Base-by-base conservation (phyloP, 179 eudicot genomes). In the Spergularia azorica region DNA sequence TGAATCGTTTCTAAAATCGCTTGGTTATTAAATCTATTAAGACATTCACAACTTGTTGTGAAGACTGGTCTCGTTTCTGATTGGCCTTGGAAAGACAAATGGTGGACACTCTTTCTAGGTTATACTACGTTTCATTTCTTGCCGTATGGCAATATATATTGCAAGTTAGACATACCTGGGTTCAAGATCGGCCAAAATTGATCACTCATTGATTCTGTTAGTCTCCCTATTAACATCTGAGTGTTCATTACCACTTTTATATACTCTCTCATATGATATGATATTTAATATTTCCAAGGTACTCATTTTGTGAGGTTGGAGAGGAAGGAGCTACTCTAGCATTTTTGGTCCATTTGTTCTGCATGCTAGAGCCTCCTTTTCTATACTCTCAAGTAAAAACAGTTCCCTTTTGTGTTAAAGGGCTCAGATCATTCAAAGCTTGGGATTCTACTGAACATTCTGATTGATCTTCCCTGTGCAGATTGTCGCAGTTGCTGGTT, bases 401-500 rank as follows among this genome's bases (percentile, higher is more conserved):
- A 55, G 3, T 57, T 71, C 5, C 21, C 68, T 15, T 72, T 16
- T n/a, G 2, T 15, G 21, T 20, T 17, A n/a, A 39, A 0, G 20
- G 41, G 58, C 52, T 9, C 18, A 16, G 43, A 51, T 56, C 15
- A 55, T 54, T 46, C 50, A 18, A 10, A 59, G 21, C n/a, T 54
- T 10, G 15, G 57, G 67, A 2, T 17, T 66, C 16, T 11, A 39
- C 72, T 13, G 18, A 41, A 55, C 10, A 48, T 65, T 57, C 17
- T 61, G 51, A 46, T 48, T 43, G 48, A 12, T 66, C 11, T 67
- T 61, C 18, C 8, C 32, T 55, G 32, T 72, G 20, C 90, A 94
- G 98, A 94, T 93, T 68, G 72, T 80, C 46, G 95, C 91, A 46
- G 98, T 93, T 73, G 92, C 97, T 56, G 98, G 98, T 50, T 93